Evolutionary conservation across 208 protist species (phyloP).

Genomic region (Blechomonas ayalai): DNA sequence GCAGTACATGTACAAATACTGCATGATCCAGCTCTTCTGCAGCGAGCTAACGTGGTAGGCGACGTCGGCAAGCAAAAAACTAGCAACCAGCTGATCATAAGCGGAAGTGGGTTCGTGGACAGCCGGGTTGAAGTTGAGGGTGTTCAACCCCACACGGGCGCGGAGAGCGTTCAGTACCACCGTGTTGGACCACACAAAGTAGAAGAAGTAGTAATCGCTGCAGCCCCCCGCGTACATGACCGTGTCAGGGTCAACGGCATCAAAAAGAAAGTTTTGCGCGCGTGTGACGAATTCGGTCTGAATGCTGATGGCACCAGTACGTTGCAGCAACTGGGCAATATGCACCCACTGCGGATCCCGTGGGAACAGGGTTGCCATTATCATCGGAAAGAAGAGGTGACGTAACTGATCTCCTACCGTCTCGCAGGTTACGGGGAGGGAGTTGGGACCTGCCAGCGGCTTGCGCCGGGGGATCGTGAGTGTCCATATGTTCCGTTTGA

Average conservation of each 20-base stretch:
- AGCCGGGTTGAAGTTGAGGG: constrained; percentile 91
- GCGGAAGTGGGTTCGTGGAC: constrained; percentile 75
- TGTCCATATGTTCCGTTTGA: constrained; percentile 67
- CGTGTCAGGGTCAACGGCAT: constrained; percentile 42
- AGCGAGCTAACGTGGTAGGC: constrained; percentile 97
- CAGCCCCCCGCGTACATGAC: constrained; percentile 67
- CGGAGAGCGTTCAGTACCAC: constrained; percentile 94
- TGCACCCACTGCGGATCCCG: constrained; percentile 65
- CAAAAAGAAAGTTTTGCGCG: constrained; percentile 33
- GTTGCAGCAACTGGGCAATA: constrained; percentile 91
- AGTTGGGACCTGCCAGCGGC: constrained; percentile 31
- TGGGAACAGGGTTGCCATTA: constrained; percentile 95
- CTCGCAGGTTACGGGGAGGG: constrained; percentile 28
- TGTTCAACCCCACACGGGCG: constrained; percentile 57
- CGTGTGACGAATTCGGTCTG: constrained; percentile 32
- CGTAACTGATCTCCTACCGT: constrained; percentile 76
- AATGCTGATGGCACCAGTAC: constrained; percentile 94
- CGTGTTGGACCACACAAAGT: constrained; percentile 98
- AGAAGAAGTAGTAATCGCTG: constrained; percentile 97
- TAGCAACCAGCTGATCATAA: constrained; percentile 90
- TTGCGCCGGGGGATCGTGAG: constrained; percentile 36
- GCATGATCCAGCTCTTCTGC: constrained; percentile 92
- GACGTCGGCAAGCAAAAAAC: constrained; percentile 91
- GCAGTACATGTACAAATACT: constrained; percentile 97
- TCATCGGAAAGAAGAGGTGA: constrained; percentile 98